Percentiles rank a stretch among this genome's conserved stretches.
Evolutionary conservation across 257 asterid genomes (phyloP).

Genomic region (Capsicum pubescens): DNA sequence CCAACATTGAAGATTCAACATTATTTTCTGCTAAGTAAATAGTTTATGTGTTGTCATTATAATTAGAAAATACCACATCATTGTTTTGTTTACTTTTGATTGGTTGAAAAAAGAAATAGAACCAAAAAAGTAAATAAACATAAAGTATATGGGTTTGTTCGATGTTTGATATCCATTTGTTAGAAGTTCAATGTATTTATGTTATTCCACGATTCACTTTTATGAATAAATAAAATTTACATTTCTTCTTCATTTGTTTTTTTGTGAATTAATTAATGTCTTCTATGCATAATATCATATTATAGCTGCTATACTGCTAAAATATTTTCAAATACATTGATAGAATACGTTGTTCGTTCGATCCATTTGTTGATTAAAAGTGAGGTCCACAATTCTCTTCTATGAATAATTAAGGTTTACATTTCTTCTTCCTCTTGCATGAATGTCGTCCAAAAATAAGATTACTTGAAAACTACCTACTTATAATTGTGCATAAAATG

Average conservation of each 20-base stretch:
- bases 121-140: neutral
- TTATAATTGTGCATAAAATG: too few relatives aligned
- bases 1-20: neutral
- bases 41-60: neutral
- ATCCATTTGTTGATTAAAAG: too few relatives aligned
- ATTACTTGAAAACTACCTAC: too few relatives aligned
- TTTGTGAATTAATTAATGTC: neutral
- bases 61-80: neutral
- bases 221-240: constrained; percentile 3
- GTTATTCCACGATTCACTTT: neutral
- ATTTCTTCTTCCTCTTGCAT: too few relatives aligned
- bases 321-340: too few relatives aligned
- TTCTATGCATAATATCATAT: neutral
- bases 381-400: too few relatives aligned
- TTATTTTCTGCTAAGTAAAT: constrained; percentile 2
- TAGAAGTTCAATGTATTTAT: neutral
- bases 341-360: too few relatives aligned
- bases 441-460: too few relatives aligned
- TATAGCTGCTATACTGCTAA: too few relatives aligned
- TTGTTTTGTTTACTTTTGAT: neutral
- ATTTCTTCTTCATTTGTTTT: neutral
- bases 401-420: too few relatives aligned
- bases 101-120: constrained; percentile 15
- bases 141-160: neutral
- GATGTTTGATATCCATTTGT: neutral